Conservation (phyloP, 345 rosid species). For the Pistacia integerrima region DNA sequence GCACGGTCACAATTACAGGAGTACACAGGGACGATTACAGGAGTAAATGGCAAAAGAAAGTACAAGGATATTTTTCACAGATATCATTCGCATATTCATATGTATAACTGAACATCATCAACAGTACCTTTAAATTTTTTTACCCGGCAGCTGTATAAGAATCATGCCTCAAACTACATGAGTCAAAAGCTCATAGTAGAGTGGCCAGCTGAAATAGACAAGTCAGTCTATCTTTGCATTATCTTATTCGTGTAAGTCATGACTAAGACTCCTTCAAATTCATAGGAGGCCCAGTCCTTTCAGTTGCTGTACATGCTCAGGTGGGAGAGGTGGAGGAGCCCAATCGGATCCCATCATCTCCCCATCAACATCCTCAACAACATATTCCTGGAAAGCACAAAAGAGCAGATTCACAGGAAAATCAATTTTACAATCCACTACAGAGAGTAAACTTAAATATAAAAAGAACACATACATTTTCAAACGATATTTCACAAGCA, state of each 20-base stretch:
- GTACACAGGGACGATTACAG: background rate
- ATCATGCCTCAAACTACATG: background rate
- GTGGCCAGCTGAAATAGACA: slow-evolving; percentile 30
- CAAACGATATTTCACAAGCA: background rate
- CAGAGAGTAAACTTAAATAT: background rate
- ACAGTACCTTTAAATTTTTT: slow-evolving; percentile 4
- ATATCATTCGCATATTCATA: slow-evolving; percentile 11
- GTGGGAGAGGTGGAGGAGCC: slow-evolving; percentile 84
- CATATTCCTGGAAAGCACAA: slow-evolving; percentile 68
- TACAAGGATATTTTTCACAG: slow-evolving; percentile 15
- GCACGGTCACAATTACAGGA: slow-evolving; percentile 11
- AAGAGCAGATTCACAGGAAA: background rate
- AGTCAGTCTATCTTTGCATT: slow-evolving; percentile 31
- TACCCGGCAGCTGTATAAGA: slow-evolving; percentile 8
- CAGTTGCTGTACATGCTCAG: slow-evolving; percentile 92
- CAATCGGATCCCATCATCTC: slow-evolving; percentile 86
- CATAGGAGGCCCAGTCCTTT: slow-evolving; percentile 84
- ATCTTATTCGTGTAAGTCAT: slow-evolving; percentile 22
- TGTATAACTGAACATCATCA: background rate
- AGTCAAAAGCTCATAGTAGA: slow-evolving; percentile 9
- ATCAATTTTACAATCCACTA: background rate
- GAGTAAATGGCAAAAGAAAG: background rate
- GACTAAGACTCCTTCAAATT: slow-evolving; percentile 24
- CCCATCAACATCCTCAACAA: slow-evolving; percentile 97
- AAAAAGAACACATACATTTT: background rate